Percentiles rank a stretch among this genome's conserved stretches.
Conservation (phyloP, 805 yeast species). For the Nakazawaea ernobii region DNA sequence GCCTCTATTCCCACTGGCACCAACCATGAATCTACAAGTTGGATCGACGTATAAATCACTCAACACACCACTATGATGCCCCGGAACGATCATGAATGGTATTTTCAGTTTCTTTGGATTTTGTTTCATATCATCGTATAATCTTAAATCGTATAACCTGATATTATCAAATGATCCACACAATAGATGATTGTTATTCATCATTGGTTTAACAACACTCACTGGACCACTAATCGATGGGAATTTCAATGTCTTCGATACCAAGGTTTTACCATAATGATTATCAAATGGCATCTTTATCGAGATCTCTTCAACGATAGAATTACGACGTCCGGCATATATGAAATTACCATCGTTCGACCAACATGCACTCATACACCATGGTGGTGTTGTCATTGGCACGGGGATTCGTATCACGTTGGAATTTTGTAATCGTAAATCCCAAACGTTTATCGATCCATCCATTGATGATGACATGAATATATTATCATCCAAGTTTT, state of each 20-base stretch:
- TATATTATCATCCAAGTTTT: constrained; percentile 30
- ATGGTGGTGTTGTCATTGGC: constrained; percentile 75
- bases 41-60: constrained; percentile 79
- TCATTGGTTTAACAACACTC: constrained; percentile 71
- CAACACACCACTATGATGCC: constrained; percentile 91
- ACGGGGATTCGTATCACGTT: constrained; percentile 29
- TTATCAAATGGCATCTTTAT: constrained; percentile 49
- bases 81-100: constrained; percentile 90
- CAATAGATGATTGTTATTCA: constrained; percentile 70
- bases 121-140: constrained; percentile 29
- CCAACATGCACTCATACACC: constrained; percentile 93
- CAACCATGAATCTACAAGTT: constrained; percentile 79
- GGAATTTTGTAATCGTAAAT: constrained; percentile 40
- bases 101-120: constrained; percentile 35
- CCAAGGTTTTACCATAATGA: constrained; percentile 33
- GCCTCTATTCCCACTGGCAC: constrained; percentile 93
- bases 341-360: constrained; percentile 73
- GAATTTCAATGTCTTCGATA: constrained; percentile 57
- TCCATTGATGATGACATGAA: constrained; percentile 80
- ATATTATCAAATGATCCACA: constrained; percentile 92
- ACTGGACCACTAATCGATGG: constrained; percentile 92
- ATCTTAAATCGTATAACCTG: constrained; percentile 70
- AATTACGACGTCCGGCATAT: constrained; percentile 85
- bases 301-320: constrained; percentile 73
- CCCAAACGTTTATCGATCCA: constrained; percentile 83